Percentiles rank a stretch among this genome's conserved stretches.
Conservation (phyloP, 208 protist species). For the Crithidia fasciculata region DNA sequence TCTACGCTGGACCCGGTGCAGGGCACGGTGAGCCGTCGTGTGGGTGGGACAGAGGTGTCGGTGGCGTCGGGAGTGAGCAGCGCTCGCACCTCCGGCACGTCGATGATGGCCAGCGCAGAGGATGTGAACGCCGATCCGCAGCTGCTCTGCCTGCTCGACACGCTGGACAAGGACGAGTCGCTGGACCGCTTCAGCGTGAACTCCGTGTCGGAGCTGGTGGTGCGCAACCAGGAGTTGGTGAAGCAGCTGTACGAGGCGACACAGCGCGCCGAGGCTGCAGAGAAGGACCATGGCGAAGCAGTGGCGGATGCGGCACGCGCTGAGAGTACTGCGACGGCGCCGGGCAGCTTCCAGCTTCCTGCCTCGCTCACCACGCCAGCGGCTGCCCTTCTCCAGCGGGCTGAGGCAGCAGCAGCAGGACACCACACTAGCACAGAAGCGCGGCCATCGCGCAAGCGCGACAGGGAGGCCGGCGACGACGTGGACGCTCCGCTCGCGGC, state of each 20-base stretch:
- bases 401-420: neutral
- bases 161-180: conserved; percentile 64
- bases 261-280: conserved; percentile 42
- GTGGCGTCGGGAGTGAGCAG: conserved; percentile 13
- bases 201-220: conserved; percentile 63
- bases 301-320: conserved; percentile 17
- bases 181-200: conserved; percentile 73
- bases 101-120: conserved; percentile 18
- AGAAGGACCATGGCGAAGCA: conserved; percentile 6
- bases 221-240: conserved; percentile 81
- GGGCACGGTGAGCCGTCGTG: conserved; percentile 28
- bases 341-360: neutral
- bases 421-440: neutral
- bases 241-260: conserved; percentile 68
- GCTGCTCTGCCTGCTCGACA: conserved; percentile 49
- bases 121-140: conserved; percentile 40
- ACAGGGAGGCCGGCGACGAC: neutral
- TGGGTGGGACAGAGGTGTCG: conserved; percentile 18
- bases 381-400: conserved; percentile 12
- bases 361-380: conserved; percentile 15
- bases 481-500: neutral
- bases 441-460: conserved; percentile 6
- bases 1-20: conserved; percentile 34
- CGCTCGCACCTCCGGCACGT: conserved; percentile 1
- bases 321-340: conserved; percentile 18